Evolutionary conservation across 139 green algal species (phyloP).

Genomic region (Chlorella sp.): DNA sequence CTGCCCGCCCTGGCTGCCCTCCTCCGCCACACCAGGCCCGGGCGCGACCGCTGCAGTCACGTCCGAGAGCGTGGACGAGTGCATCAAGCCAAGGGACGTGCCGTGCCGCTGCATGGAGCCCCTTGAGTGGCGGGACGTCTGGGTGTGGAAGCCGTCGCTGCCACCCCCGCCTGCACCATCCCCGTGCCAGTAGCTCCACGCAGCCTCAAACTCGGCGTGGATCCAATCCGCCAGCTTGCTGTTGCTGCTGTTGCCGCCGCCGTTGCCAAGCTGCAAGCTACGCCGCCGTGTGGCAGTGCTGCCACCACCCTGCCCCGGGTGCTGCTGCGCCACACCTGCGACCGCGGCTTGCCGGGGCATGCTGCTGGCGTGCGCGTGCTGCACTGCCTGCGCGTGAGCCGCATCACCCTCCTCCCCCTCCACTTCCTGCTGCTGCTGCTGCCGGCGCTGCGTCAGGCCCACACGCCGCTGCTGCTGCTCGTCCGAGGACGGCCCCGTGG

Average conservation of each 20-base stretch:
- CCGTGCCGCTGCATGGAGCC: neutral
- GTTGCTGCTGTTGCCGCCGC: too few species aligned
- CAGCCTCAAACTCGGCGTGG: conserved; percentile 4
- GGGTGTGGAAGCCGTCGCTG: too few species aligned
- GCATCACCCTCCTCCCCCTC: too few species aligned
- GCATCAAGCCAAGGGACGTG: neutral
- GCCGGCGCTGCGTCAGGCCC: too few species aligned
- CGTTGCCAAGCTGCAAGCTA: neutral
- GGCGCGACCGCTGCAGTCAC: neutral
- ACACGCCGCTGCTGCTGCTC: too few species aligned
- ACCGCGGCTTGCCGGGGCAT: too few species aligned
- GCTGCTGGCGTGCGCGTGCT: too few species aligned
- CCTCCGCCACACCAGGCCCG: neutral
- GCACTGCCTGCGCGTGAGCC: too few species aligned
- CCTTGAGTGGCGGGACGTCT: neutral
- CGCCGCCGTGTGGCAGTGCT: neutral
- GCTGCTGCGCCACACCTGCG: neutral
- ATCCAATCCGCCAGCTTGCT: conserved; percentile 1
- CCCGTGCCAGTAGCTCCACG: conserved; percentile 11
- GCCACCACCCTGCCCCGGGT: neutral
- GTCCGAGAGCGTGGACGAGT: neutral
- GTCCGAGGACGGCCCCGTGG: too few species aligned
- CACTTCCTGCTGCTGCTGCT: too few species aligned
- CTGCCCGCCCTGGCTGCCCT: neutral
- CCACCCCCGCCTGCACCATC: neutral